Base-by-base conservation (phyloP, 805 yeast species). In the Wickerhamiella parazyma region DNA sequence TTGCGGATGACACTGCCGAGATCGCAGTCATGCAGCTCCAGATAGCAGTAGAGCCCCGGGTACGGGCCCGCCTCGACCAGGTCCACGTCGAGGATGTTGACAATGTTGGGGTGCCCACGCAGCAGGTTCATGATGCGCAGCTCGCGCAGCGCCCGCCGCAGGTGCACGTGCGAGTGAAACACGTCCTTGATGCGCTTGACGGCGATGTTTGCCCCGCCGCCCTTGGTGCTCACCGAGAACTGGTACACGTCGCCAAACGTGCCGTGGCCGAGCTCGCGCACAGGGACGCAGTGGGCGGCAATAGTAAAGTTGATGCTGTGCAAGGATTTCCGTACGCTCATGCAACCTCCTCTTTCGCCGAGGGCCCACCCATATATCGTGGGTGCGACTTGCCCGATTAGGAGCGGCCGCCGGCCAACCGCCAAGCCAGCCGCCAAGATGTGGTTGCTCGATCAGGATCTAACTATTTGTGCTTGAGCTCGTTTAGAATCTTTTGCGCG, bases 11-110 rank as follows among this genome's bases (percentile, higher is more conserved):
- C 86, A 46, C 74, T 66, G 1, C 87, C 79, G 49, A 87, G 66
- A 59, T 87, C 96, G 55, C 72, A 78, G 52, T 83, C 94, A 53
- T 81, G 75, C 46, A 81, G 66, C 56, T 87, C 96, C 58, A 86
- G 94, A 57, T 78, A 80, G 58, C 95, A 82, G 57, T 87, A 87
- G 21, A 87, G 68, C 0, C 97, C 97, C 47, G 81, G 89, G 58
- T 71, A 84, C 0, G 89, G 91, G 44, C 69, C 65, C 21, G 66
- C 63, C 36, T 70, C 64, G 12, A 83, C 76, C 21, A 85, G 63
- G 55, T 85, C 95, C 35, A 82, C 67, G 54, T 86, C 93, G 17
- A 82, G 60, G 41, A 87, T 65, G 33, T 72, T 72, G 17, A 86
- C 76, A 37, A 87, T 81, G 59, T 87, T 85, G 50, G 72, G 76